Percentiles rank a stretch among this genome's conserved stretches.
Conservation (phyloP, 257 asterid species). For the Primulina eburnea region DNA sequence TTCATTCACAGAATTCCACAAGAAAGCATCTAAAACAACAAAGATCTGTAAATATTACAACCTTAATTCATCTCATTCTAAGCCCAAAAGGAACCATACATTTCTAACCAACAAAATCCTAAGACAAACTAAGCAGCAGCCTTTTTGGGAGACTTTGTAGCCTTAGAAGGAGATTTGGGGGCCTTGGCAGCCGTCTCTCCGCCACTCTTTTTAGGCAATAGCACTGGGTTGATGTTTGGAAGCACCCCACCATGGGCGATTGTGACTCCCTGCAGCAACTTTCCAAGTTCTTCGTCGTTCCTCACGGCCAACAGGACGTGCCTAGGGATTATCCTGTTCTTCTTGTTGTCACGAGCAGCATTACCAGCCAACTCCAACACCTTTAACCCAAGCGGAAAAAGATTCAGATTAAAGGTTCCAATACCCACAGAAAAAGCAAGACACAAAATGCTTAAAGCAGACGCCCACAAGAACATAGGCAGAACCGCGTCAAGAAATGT, state of each 20-base stretch:
- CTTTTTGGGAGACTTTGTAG: slow-evolving; percentile 41
- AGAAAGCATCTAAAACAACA: neutral
- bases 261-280: slow-evolving; percentile 45
- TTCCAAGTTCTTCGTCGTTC: slow-evolving; percentile 52
- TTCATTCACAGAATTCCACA: neutral
- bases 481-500: neutral
- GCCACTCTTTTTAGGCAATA: slow-evolving; percentile 52
- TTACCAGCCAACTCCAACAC: slow-evolving; percentile 55
- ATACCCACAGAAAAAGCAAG: neutral
- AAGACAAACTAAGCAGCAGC: slow-evolving; percentile 29
- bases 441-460: neutral
- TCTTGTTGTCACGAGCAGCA: slow-evolving; percentile 55
- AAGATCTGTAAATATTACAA: neutral
- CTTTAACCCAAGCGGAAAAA: slow-evolving; percentile 12
- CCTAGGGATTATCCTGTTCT: slow-evolving; percentile 48
- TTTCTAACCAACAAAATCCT: neutral
- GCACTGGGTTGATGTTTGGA: slow-evolving; percentile 49
- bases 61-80: neutral
- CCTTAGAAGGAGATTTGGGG: slow-evolving; percentile 42
- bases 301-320: slow-evolving; percentile 48
- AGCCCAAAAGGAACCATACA: slow-evolving; percentile 3
- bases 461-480: neutral
- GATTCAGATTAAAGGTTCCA: neutral
- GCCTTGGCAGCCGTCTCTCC: slow-evolving; percentile 35
- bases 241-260: slow-evolving; percentile 56